Percentiles rank a stretch among this genome's conserved stretches.
phyloP scores from a whole-genome alignment of 345 rosid genomes.

The Acer yangbiense region DNA sequence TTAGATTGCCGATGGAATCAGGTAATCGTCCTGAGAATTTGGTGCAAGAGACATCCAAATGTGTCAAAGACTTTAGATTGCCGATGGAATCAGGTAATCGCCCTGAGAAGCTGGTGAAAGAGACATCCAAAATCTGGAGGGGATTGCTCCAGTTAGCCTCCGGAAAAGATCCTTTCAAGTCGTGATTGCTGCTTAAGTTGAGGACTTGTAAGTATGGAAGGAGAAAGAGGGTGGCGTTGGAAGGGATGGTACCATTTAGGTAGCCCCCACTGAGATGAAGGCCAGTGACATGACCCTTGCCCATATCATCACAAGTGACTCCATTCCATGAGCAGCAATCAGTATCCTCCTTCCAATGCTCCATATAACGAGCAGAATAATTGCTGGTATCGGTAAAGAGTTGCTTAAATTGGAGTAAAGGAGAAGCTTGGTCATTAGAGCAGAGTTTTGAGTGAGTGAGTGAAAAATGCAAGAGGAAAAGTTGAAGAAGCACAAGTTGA shows the following conservation, averaged over 20 bases:
- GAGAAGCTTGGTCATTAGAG: too few relatives aligned
- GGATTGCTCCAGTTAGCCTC: constrained; percentile 11
- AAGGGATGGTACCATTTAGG: not conserved
- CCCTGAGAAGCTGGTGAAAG: too few relatives aligned
- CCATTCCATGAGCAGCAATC: not conserved
- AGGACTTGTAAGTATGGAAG: not conserved
- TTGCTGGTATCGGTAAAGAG: too few relatives aligned
- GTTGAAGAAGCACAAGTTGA: too few relatives aligned
- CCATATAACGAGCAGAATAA: too few relatives aligned
- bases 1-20: not conserved
- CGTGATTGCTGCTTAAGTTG: not conserved
- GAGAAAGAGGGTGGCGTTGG: not conserved
- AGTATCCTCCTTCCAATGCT: not conserved
- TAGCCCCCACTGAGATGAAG: not conserved
- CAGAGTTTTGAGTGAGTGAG: too few relatives aligned
- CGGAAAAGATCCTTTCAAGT: constrained; percentile 10
- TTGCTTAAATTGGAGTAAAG: too few relatives aligned
- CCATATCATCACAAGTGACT: not conserved
- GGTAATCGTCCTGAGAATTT: not conserved
- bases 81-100: too few relatives aligned
- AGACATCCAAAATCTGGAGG: not conserved
- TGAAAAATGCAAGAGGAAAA: too few relatives aligned
- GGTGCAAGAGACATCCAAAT: not conserved
- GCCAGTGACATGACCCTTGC: not conserved
- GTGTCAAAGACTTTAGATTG: too few relatives aligned